Evolutionary conservation across 352 stramenopile species (phyloP), one percentile per base, ranked within the genome.

Genomic region (Phytophthora sp.): DNA sequence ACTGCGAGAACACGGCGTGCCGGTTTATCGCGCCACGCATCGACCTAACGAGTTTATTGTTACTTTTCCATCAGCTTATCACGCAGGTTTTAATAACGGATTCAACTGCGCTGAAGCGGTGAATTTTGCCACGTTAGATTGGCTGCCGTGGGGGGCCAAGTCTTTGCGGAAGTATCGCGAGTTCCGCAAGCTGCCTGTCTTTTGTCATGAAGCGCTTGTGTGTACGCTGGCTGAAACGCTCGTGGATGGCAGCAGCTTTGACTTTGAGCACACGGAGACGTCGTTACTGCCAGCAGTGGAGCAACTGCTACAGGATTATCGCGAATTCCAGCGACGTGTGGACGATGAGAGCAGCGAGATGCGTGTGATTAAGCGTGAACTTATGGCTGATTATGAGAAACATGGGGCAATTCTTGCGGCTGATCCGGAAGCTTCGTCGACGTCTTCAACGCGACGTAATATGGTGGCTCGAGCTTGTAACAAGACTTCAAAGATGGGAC

Each of bases 61-160:
- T 15, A 99, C 98, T 0, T 99, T 99, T 66, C 98, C 98, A 44
- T 96, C 95, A 4, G 89, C 97, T 0, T 99, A 99, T 66, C 98
- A 99, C 69, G 90, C 87, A 35, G 98, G 98, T 9, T 99, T 99
- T 61, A 99, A 97, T 73, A 94, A 98, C 42, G 98, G 97, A 7
- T 98, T 99, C 47, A 99, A 97, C 49, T 91, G 90, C 46, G 91
- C 88, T 2, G 91, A 97, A 60, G 91, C 91, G 5, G 90, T 96
- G 3, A 97, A 97, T 56, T 97, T 97, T 66, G 91, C 91, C 2
- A 95, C 89, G 0, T 54, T 94, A 23, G 89, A 96, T 57, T 97
- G 91, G 91, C 46, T 97, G 7, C 83, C 91, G 0, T 96, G 82
- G 77, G 91, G 91, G 11, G 70, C 79, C 27, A 84, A 84, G 50